A percentile compares a stretch with the other conserved stretches of the same genome.
Evolutionary conservation across 2,329 filamentous ascomycete genomes (phyloP).

Genomic region (Bipolaris zeicola): DNA sequence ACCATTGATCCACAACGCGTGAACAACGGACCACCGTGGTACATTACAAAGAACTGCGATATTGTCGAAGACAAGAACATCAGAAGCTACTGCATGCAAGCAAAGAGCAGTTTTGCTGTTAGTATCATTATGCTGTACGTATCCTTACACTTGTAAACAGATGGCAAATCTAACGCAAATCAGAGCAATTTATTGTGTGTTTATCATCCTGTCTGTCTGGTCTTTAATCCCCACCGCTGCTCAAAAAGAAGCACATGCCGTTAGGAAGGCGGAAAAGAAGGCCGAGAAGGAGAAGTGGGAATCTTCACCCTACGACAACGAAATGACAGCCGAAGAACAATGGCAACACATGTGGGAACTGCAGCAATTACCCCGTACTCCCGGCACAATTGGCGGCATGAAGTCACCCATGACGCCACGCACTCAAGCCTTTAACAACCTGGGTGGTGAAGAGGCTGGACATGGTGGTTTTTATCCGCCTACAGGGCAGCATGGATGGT

Average conservation of each 20-base stretch:
- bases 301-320: constrained; percentile 33
- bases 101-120: constrained; percentile 69
- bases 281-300: constrained; percentile 46
- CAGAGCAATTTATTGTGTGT: constrained; percentile 66
- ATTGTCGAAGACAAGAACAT: constrained; percentile 63
- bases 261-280: constrained; percentile 40
- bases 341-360: constrained; percentile 52
- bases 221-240: constrained; percentile 54
- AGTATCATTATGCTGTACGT: constrained; percentile 72
- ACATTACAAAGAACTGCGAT: constrained; percentile 71
- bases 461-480: constrained; percentile 20
- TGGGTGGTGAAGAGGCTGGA: constrained; percentile 27
- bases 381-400: constrained; percentile 37
- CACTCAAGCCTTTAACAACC: constrained; percentile 40
- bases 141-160: neutral
- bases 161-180: constrained; percentile 2
- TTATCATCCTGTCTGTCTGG: constrained; percentile 65
- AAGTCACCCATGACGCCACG: constrained; percentile 43
- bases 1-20: constrained; percentile 68
- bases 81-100: constrained; percentile 66
- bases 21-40: constrained; percentile 71
- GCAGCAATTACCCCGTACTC: constrained; percentile 46
- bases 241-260: constrained; percentile 29
- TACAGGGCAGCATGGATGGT: constrained; percentile 16
- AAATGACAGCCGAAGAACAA: constrained; percentile 46